Evolutionary conservation across 768 basidiomycete species (phyloP).

Genomic region (Trametes gibbosa): DNA sequence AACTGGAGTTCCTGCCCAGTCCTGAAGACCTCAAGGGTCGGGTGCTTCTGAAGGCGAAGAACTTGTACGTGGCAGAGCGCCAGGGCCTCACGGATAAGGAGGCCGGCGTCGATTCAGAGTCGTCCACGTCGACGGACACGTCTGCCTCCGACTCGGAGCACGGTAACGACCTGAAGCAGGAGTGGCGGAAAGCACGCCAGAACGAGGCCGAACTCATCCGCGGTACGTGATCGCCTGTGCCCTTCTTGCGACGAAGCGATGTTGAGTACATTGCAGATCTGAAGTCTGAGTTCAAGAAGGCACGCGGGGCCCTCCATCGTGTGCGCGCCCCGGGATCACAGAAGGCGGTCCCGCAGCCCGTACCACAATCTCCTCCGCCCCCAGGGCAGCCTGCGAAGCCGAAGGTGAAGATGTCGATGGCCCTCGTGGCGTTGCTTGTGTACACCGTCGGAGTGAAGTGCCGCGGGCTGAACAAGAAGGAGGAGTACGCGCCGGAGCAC

Average conservation of each 20-base stretch:
- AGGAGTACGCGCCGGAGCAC: constrained; percentile 81
- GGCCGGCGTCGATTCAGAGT: constrained; percentile 38
- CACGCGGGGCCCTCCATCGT: constrained; percentile 42
- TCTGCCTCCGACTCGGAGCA: constrained; percentile 32
- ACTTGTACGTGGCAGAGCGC: constrained; percentile 53
- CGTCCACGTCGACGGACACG: constrained; percentile 34
- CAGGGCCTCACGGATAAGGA: constrained; percentile 35
- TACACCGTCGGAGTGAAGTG: constrained; percentile 97
- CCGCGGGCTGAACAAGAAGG: constrained; percentile 83
- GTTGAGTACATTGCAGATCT: constrained; percentile 29
- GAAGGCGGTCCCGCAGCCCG: constrained; percentile 4
- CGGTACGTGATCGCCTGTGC: constrained; percentile 24
- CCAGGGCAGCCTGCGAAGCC: constrained; percentile 34
- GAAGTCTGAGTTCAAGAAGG: constrained; percentile 39
- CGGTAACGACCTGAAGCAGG: constrained; percentile 26
- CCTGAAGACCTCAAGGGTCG: constrained; percentile 77
- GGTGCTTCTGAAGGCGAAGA: constrained; percentile 88
- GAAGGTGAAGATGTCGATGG: constrained; percentile 71
- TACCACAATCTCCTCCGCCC: background rate
- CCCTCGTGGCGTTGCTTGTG: constrained; percentile 73
- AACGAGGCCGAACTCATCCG: constrained; percentile 35
- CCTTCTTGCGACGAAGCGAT: background rate
- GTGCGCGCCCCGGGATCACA: constrained; percentile 20
- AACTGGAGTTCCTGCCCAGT: constrained; percentile 66
- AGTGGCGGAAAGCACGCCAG: constrained; percentile 30